Evolutionary conservation across 192 early-diverging fungal species (phyloP).

Genomic region (Coemansia sp.): DNA sequence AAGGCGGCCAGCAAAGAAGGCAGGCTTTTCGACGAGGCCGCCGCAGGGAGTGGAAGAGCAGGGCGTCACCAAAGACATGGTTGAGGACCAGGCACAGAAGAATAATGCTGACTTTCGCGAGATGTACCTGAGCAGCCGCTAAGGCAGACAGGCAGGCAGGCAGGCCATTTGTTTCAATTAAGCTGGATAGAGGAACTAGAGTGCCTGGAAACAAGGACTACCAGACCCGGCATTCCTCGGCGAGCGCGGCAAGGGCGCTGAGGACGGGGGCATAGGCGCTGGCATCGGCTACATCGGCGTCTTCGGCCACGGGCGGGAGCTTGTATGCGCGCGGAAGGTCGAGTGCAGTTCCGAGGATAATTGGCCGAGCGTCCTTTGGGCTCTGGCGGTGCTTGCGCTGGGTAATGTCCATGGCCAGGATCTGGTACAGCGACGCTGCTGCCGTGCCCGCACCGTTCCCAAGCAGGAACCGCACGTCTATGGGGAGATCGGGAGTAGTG

Average conservation of each 20-base stretch:
- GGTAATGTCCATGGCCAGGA: slow-evolving; percentile 18
- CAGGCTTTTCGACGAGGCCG: not conserved
- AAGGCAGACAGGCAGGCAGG: too few relatives aligned
- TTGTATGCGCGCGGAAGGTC: slow-evolving; percentile 21
- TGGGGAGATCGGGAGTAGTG: slow-evolving; percentile 12
- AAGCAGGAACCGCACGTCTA: slow-evolving; percentile 34
- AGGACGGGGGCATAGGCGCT: slow-evolving; percentile 4
- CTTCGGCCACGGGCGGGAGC: not conserved
- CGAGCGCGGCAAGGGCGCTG: slow-evolving; percentile 5
- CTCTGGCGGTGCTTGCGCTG: slow-evolving; percentile 21
- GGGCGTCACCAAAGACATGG: not conserved
- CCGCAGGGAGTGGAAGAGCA: not conserved
- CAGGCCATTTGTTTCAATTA: too few relatives aligned
- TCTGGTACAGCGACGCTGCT: slow-evolving; percentile 32
- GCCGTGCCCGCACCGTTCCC: slow-evolving; percentile 9
- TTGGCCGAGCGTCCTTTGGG: slow-evolving; percentile 15
- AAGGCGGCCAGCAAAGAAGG: slow-evolving; percentile 22
- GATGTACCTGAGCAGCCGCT: slow-evolving; percentile 10
- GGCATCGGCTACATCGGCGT: slow-evolving; percentile 3
- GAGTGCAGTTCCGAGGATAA: slow-evolving; percentile 28
- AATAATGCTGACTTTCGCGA: slow-evolving; percentile 36
- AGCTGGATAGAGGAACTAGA: too few relatives aligned
- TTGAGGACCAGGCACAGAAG: not conserved
- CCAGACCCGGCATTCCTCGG: slow-evolving; percentile 17
- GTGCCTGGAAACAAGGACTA: too few relatives aligned